Base-by-base conservation (phyloP, 768 basidiomycete species). In the Naganishia friedmannii region DNA sequence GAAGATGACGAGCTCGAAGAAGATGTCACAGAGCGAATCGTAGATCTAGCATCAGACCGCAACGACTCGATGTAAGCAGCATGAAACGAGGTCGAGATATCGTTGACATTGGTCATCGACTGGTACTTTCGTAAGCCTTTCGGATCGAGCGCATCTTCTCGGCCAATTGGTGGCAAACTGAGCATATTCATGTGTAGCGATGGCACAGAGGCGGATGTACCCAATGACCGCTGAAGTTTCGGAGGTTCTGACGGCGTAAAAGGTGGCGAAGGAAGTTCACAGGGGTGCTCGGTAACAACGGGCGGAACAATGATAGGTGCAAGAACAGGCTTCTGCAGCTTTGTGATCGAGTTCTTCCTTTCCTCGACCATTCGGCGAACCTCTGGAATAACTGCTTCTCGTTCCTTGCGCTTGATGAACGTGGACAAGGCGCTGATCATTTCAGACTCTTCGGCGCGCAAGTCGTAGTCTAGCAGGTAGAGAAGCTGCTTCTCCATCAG, bases 401-500 rank as follows among this genome's bases (percentile, higher is more conserved):
- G 73, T 72, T 75, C 76, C 75, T 75, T 63, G 60, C 60, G 60
- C 10, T 42, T 57, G 71, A 82, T 77, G 82, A 96, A 93, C 13
- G 85, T 83, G 32, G 77, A 77, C 75, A 89, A 86, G 68, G 84
- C 82, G 53, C 73, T 73, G 73, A 85, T 79, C 10, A 89, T 88
- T 76, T 96, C 93, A 31, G 83, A 82, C 82, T 99, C 95, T 74
- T 87, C 86, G 79, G 97, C 92, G 57, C 91, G 88, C 68, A 99
- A 87, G 80, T 97, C 89, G 79, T 90, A 82, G 83, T 95, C 91
- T 75, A 99, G 88, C 70, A 98, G 84, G 80, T 86, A 89, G 66
- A 99, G 87, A 32, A 99, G 87, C 82, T 99, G 93, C 83, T 88
- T 90, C 83, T 99, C 95, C 95, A 98, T 98, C 72, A 94, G 85